A percentile compares a stretch with the other conserved stretches of the same genome.
phyloP scores from a whole-genome alignment of 2,329 filamentous ascomycete species.

The Setomelanomma holmii region DNA sequence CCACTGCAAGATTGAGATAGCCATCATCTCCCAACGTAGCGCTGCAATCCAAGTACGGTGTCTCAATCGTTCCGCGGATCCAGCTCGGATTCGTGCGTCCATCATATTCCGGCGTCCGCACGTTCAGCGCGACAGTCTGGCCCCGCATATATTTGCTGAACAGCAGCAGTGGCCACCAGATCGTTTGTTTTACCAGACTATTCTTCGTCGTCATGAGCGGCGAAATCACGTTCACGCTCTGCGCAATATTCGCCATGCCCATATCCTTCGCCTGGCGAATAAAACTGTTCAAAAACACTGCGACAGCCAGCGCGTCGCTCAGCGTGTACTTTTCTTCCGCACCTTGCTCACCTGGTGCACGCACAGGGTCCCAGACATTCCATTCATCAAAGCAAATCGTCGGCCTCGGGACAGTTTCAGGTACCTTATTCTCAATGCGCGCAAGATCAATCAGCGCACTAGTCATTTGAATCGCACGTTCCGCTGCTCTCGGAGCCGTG shows the following conservation, averaged over 20 bases:
- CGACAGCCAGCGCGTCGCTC: conserved; percentile 77
- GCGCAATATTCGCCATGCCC: conserved; percentile 81
- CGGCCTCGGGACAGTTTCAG: conserved; percentile 65
- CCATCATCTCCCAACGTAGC: conserved; percentile 67
- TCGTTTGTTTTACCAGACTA: conserved; percentile 73
- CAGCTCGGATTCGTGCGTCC: conserved; percentile 72
- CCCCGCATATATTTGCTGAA: conserved; percentile 78
- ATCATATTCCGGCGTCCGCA: conserved; percentile 68
- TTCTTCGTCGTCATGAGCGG: conserved; percentile 74
- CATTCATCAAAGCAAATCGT: conserved; percentile 85
- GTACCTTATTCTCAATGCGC: conserved; percentile 70
- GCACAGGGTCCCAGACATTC: conserved; percentile 81
- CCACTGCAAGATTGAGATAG: conserved; percentile 70
- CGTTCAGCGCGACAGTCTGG: conserved; percentile 70
- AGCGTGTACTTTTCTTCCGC: conserved; percentile 76
- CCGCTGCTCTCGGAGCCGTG: conserved; percentile 70
- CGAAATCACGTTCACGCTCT: conserved; percentile 79
- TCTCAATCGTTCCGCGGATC: conserved; percentile 70
- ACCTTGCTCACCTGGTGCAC: conserved; percentile 73
- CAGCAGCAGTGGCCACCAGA: conserved; percentile 76
- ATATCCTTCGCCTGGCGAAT: conserved; percentile 73
- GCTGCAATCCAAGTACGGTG: conserved; percentile 74
- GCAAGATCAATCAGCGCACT: conserved; percentile 75
- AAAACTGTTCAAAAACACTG: conserved; percentile 78
- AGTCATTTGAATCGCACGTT: conserved; percentile 76